Percentiles rank a stretch among this genome's conserved stretches.
Conservation (phyloP, 176 grass and related monocot genomes). For the Luzula sylvatica region DNA sequence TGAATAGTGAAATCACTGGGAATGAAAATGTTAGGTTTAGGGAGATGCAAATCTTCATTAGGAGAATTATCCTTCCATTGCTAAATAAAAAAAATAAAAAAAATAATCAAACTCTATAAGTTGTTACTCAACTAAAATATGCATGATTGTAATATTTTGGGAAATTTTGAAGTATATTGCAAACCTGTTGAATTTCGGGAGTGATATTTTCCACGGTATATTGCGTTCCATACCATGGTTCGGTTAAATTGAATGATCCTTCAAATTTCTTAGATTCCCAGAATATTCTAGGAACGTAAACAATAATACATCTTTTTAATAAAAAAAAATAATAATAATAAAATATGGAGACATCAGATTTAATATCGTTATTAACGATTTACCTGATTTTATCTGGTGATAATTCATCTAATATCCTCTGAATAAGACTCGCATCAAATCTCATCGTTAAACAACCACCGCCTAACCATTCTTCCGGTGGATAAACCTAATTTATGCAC, state of each 20-base stretch:
- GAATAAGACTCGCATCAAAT: conserved; percentile 60
- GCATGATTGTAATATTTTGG: not conserved
- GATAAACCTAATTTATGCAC: conserved; percentile 45
- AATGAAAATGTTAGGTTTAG: conserved; percentile 82
- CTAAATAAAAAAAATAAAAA: conserved; percentile 31
- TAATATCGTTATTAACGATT: not conserved
- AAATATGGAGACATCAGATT: not conserved
- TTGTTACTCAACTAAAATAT: no score
- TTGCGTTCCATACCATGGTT: conserved; percentile 78
- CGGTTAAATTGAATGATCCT: conserved; percentile 49
- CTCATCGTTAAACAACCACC: conserved; percentile 46
- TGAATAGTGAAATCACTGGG: conserved; percentile 80
- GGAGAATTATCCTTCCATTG: conserved; percentile 88
- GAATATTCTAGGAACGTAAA: conserved; percentile 56
- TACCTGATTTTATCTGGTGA: conserved; percentile 78
- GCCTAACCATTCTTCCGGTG: conserved; percentile 90
- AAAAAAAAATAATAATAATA: not conserved
- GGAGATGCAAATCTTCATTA: conserved; percentile 59
- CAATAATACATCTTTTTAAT: not conserved
- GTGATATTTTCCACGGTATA: conserved; percentile 64
- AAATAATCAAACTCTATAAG: conserved; percentile 15
- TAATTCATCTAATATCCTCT: conserved; percentile 57
- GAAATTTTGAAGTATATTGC: not conserved
- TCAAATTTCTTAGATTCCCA: conserved; percentile 85
- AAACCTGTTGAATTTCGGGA: conserved; percentile 59